These are phyloP conservation scores for Fragosphaeria purpurea DNA, from an alignment of 2,329 filamentous ascomycete genomes.

Conservation along the genomic window DNA sequence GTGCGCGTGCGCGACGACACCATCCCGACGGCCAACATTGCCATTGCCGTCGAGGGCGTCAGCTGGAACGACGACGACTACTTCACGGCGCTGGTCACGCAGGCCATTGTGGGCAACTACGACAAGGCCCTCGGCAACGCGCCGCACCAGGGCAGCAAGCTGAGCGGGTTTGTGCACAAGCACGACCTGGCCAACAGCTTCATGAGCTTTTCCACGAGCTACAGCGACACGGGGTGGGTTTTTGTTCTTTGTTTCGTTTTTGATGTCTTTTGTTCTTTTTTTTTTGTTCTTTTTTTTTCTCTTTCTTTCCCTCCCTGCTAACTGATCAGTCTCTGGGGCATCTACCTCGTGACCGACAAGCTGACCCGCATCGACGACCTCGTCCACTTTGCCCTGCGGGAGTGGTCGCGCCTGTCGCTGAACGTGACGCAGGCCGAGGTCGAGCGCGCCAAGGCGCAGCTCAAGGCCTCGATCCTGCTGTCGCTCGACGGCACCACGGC, in stretches of 20 bases:
- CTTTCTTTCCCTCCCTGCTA: slow-evolving; percentile 11
- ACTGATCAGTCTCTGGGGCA: slow-evolving; percentile 80
- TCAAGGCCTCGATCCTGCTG: slow-evolving; percentile 95
- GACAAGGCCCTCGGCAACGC: slow-evolving; percentile 98
- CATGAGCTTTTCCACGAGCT: slow-evolving; percentile 99
- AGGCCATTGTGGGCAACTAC: slow-evolving; percentile 99
- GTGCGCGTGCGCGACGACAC: slow-evolving; percentile 93
- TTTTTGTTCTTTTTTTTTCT: not conserved
- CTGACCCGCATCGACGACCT: slow-evolving; percentile 83
- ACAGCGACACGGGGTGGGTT: slow-evolving; percentile 93
- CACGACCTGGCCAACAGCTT: slow-evolving; percentile 97
- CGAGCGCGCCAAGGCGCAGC: slow-evolving; percentile 97
- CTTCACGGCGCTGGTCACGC: slow-evolving; percentile 93
- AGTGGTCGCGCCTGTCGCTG: slow-evolving; percentile 92
- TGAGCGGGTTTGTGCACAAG: slow-evolving; percentile 88
- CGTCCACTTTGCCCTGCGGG: slow-evolving; percentile 93
- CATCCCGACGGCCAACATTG: slow-evolving; percentile 92
- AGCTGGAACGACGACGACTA: slow-evolving; percentile 99
- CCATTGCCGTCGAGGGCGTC: slow-evolving; percentile 96
- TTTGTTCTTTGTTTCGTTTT: not conserved
- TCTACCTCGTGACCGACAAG: slow-evolving; percentile 94
- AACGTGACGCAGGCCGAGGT: slow-evolving; percentile 83
- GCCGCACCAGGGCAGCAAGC: slow-evolving; percentile 94
- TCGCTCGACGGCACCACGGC: slow-evolving; percentile 96
- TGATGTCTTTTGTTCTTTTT: no score